Evolutionary conservation across 805 yeast species (phyloP).

Genomic region (Saturnispora ahearnii): DNA sequence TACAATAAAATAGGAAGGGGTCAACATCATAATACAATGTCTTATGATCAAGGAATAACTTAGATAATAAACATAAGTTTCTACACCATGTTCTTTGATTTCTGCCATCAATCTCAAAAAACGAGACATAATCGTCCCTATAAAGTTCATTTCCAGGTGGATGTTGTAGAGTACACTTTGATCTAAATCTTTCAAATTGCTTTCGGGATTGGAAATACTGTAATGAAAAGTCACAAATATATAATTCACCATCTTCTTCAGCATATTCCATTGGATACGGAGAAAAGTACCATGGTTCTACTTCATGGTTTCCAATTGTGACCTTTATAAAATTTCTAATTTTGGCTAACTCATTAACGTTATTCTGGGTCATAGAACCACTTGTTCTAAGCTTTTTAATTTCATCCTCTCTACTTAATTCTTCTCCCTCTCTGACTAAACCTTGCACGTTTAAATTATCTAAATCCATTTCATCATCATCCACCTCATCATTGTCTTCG

Average conservation of each 20-base stretch:
- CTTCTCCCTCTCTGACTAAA: conserved; percentile 51
- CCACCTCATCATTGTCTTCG: conserved; percentile 9
- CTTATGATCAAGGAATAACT: conserved; percentile 89
- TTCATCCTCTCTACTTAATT: conserved; percentile 80
- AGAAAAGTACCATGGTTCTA: conserved; percentile 98
- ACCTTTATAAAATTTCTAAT: conserved; percentile 76
- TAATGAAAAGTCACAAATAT: conserved; percentile 84
- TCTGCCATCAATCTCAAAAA: conserved; percentile 95
- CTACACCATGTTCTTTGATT: conserved; percentile 97
- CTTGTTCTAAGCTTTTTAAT: conserved; percentile 83
- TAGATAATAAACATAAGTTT: conserved; percentile 81
- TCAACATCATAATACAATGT: conserved; percentile 96
- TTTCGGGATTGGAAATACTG: conserved; percentile 81
- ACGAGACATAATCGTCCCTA: conserved; percentile 84
- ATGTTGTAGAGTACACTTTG: conserved; percentile 80
- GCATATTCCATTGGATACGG: conserved; percentile 95
- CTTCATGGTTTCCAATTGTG: conserved; percentile 80
- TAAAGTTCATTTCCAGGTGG: conserved; percentile 99
- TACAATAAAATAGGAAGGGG: conserved; percentile 91
- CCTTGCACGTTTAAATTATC: conserved; percentile 85
- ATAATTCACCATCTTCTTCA: conserved; percentile 73
- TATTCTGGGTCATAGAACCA: conserved; percentile 94
- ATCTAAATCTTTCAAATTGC: conserved; percentile 87
- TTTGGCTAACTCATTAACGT: conserved; percentile 75
- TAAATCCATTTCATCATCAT: conserved; percentile 69